Evolutionary conservation across 2,329 filamentous ascomycete genomes (phyloP), one percentile per base, ranked within the genome.

Genomic region (Coniosporium tulheliwenetii): DNA sequence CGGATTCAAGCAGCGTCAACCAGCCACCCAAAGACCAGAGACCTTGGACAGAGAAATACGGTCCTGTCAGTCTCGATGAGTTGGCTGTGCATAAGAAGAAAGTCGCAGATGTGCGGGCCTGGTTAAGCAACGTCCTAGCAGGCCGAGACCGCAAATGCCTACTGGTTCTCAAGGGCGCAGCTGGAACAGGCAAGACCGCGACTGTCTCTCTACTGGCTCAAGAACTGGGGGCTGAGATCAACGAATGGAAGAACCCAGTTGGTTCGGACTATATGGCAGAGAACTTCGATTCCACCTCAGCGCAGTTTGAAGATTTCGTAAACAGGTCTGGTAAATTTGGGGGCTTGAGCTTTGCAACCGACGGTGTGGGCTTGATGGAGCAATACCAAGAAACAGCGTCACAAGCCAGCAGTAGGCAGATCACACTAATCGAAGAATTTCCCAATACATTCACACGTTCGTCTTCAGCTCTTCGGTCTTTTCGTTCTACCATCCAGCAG

Each of bases 11-110:
- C 19, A 26, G 19, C 19, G 19, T 26, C 19, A 26, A 7, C 19
- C 40, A 46, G n/a, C 30, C 33, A 38, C 56, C 49, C 38, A 67
- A 74, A 31, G 79, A 85, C 48, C 61, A 68, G 38, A 73, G 81
- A 40, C 86, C 89, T 2, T 96, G 89, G 89, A 82, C 82, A 12
- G 87, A 95, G 50, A 76, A 79, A 49, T 96, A 85, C 58, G 79
- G 75, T 2, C 89, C 89, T 0, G 52, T 58, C 2, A 81, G 73
- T 49, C 58, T 95, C 10, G 78, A 86, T 12, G 89, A 96, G 61
- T 66, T 98, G 37, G 89, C 82, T 0, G 89, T 98, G 13, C 87
- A 98, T 59, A 95, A 93, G 65, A 91, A 76, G 51, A 98, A 98
- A 59, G 83, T 96, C 5, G 64, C 75, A 2, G 87, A 96, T 61